Base-by-base conservation (phyloP, 371 early-diverging fungal genomes). In the Apophysomyces ossiformis region DNA sequence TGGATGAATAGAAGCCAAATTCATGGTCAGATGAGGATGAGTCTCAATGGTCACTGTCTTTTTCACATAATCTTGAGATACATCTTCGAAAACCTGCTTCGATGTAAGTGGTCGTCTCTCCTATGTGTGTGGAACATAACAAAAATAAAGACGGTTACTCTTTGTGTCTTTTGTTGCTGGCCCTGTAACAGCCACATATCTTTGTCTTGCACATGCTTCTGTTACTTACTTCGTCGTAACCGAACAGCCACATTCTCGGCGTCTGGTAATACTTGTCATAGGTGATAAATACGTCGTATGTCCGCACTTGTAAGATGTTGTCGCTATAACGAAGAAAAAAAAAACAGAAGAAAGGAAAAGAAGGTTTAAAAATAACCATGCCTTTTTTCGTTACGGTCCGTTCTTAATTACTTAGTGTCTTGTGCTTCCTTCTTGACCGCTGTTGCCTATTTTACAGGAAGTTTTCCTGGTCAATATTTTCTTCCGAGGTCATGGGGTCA, bases 231-330 rank as follows among this genome's bases (percentile, higher is more conserved):
- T 96, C 96, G 80, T 93, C 93, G 75, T 97, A 99, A 7, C 99
- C 99, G 82, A 92, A 95, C 62, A 99, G 85, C 94, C 95, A 98
- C 67, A 99, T 90, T 37, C 97, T 90, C 12, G 99, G 99, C 0
- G 97, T 97, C 77, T 96, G 96, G 71, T 96, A 96, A 77, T 96
- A 97, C 78, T 99, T 99, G 88, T 99, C 99, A 81, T 99, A 99
- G 12, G 98, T 96, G 68, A 99, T 99, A 70, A 93, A 93, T 41
- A 99, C 86, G 79, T 97, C 98, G 71, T 97, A 99, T 2, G 98
- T 97, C 67, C 98, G 90, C 21, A 96, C 96, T 61, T 88, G 91
- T 64, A 97, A 78, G 71, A 97, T 93, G 74, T 95, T 96, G 77
- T 95, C 93, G 66, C 89, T 88, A 60, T 61, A 26, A 26, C 32